Conservation (phyloP, 768 basidiomycete genomes). For the Calocera cornea region DNA sequence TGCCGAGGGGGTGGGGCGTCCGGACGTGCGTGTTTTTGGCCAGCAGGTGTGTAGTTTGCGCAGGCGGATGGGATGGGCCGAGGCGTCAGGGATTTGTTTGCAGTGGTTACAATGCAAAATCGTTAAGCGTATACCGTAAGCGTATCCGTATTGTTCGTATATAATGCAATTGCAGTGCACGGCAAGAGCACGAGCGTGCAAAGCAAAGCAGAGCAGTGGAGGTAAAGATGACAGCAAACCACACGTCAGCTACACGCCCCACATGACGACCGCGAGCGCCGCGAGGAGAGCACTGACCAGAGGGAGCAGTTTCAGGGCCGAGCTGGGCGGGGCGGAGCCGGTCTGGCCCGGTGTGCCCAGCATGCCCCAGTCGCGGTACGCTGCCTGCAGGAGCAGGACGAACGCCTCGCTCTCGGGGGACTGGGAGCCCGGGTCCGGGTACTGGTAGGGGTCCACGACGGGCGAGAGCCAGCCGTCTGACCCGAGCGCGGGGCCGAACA, state of each 20-base stretch:
- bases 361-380: constrained; percentile 59
- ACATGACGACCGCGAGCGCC: background rate
- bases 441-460: constrained; percentile 59
- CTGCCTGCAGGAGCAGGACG: constrained; percentile 57
- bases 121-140: too few species aligned
- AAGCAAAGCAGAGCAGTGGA: too few species aligned
- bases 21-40: background rate
- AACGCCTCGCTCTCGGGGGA: constrained; percentile 75
- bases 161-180: too few species aligned
- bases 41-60: too few species aligned
- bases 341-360: constrained; percentile 26
- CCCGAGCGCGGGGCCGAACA: constrained; percentile 16
- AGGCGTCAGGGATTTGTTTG: too few species aligned
- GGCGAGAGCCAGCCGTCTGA: constrained; percentile 52
- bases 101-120: too few species aligned
- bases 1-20: background rate
- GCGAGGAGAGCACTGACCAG: background rate
- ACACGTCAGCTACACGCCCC: too few species aligned
- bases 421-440: constrained; percentile 32
- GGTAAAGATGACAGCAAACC: too few species aligned
- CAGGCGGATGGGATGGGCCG: too few species aligned
- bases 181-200: too few species aligned
- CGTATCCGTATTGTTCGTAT: too few species aligned
- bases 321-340: background rate
- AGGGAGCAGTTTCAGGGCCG: background rate